phyloP scores from a whole-genome alignment of 2,329 filamentous ascomycete genomes.

The Aspergillus novoparasiticus region DNA sequence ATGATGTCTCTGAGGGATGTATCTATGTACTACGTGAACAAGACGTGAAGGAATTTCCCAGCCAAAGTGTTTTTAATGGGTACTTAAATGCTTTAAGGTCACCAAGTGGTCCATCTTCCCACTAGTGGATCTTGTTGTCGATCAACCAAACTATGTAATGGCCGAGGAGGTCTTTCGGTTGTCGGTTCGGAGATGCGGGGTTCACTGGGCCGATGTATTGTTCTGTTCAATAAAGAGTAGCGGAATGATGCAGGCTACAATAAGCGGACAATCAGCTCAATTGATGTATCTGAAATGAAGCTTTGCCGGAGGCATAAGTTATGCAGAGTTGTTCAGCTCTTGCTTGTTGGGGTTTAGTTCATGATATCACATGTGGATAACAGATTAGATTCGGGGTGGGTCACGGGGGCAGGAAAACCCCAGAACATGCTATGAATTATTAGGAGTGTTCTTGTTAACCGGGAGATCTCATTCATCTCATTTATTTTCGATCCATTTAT shows the following conservation, averaged over 20 bases:
- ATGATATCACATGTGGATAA: slow-evolving; percentile 5
- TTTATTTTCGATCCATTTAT: neutral
- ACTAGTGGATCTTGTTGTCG: neutral
- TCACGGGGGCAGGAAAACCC: neutral
- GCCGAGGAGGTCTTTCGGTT: slow-evolving; percentile 16
- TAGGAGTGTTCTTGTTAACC: neutral
- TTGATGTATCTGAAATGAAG: neutral
- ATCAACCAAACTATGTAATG: neutral
- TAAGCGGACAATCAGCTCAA: neutral
- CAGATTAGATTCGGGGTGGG: neutral
- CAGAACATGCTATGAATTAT: neutral
- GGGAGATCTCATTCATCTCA: neutral
- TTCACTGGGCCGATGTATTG: neutral
- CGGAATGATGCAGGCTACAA: neutral
- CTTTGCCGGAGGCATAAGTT: neutral
- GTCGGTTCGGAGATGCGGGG: slow-evolving; percentile 21
- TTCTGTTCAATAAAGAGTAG: neutral
- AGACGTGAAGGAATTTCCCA: neutral
- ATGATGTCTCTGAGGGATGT: slow-evolving; percentile 10
- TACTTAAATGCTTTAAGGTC: neutral
- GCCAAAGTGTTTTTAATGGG: neutral
- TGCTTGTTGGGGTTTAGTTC: neutral
- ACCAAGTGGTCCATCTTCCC: neutral
- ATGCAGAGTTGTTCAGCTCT: neutral
- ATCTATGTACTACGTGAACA: neutral